Evolutionary conservation across 768 basidiomycete genomes (phyloP).

Genomic region (Leucocoprinus sp.): DNA sequence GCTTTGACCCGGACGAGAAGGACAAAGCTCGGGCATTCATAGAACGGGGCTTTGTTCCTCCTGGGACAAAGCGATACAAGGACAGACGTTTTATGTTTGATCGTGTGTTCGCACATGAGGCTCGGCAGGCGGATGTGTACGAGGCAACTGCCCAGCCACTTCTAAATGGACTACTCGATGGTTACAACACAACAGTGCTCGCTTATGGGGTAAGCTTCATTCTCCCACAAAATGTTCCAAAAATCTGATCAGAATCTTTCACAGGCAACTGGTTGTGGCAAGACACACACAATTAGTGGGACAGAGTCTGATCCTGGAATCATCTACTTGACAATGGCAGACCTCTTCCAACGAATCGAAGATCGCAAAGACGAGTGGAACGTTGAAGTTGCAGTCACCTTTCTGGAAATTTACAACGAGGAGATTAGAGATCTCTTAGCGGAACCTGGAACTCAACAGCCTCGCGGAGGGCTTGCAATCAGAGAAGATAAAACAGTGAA

Average conservation of each 20-base stretch:
- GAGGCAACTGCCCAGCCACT: slow-evolving; percentile 80
- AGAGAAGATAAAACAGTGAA: slow-evolving; percentile 93
- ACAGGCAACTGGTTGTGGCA: slow-evolving; percentile 99
- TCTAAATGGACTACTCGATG: slow-evolving; percentile 78
- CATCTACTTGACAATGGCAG: slow-evolving; percentile 95
- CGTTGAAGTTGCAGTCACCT: slow-evolving; percentile 85
- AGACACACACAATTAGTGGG: slow-evolving; percentile 98
- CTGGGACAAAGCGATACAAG: slow-evolving; percentile 90
- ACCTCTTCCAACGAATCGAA: slow-evolving; percentile 89
- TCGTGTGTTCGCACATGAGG: slow-evolving; percentile 76
- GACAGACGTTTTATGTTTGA: slow-evolving; percentile 98
- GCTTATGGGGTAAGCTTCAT: slow-evolving; percentile 80
- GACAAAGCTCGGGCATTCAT: slow-evolving; percentile 73
- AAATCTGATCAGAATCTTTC: not conserved
- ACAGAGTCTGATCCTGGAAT: slow-evolving; percentile 82
- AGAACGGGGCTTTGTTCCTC: slow-evolving; percentile 78
- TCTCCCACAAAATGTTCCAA: slow-evolving; percentile 9
- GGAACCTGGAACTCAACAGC: slow-evolving; percentile 52
- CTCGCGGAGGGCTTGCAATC: slow-evolving; percentile 83
- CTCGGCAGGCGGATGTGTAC: slow-evolving; percentile 83
- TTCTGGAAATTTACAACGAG: slow-evolving; percentile 99
- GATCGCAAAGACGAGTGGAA: slow-evolving; percentile 81
- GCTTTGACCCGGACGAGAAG: slow-evolving; percentile 93
- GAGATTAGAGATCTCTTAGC: slow-evolving; percentile 92
- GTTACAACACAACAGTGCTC: slow-evolving; percentile 96